Evolutionary conservation across 169 alveolate genomes (phyloP).

Genomic region (Plasmodium knowlesi): DNA sequence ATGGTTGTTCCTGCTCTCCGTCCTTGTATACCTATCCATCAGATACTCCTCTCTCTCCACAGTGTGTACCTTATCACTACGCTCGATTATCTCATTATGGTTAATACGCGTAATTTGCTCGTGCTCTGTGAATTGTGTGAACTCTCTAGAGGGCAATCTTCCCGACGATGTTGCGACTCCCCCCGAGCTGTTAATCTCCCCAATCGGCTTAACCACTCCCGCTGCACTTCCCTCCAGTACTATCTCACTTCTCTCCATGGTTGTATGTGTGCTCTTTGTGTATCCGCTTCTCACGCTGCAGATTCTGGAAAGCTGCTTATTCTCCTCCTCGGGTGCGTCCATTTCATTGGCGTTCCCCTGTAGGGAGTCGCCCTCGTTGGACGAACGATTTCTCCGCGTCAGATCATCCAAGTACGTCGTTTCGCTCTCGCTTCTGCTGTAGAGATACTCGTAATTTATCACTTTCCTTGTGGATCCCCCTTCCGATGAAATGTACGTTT

Average conservation of each 20-base stretch:
- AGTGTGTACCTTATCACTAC: background rate
- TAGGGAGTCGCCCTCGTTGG: background rate
- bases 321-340: background rate
- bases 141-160: background rate
- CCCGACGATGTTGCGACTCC: background rate
- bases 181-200: background rate
- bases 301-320: background rate
- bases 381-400: background rate
- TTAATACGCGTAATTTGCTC: background rate
- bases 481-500: background rate
- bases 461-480: background rate
- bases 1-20: background rate
- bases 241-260: background rate
- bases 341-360: background rate
- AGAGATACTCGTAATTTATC: constrained; percentile 17
- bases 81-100: background rate
- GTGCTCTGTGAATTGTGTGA: background rate
- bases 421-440: constrained; percentile 6
- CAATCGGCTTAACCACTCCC: background rate
- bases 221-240: background rate
- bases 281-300: background rate
- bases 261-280: background rate
- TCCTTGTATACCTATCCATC: background rate
- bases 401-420: background rate
- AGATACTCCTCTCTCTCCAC: background rate